Evolutionary conservation across 179 eudicot genomes (phyloP), one percentile per base, ranked within the genome.

Genomic region (Beta macrorhiza): DNA sequence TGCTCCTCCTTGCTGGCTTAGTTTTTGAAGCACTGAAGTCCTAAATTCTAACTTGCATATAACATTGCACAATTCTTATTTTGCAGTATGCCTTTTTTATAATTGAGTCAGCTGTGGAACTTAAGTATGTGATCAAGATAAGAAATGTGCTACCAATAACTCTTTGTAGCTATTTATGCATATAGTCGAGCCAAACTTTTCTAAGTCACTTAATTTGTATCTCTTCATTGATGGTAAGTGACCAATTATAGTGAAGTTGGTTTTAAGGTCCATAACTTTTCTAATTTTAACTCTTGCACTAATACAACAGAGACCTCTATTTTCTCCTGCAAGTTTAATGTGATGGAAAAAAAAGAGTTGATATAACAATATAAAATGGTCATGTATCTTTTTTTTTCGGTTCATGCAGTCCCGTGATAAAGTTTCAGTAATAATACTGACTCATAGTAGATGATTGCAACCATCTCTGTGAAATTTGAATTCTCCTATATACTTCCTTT

Each of bases 1-100:
- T 84, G 67, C 67, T 63, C 74, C 57, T 79, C 76, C 64, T 71
- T 80, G 13, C 42, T 67, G 29, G 19, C 75, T 75, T 15, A 75
- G 1, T 25, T 25, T 25, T 25, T 25, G 25, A 25, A 25, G 25
- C 25, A 25, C 25, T 25, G 25, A 25, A 25, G 25, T 25, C 25
- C 25, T 25, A 25, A 25, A 25, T 25, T 25, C 25, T 25, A 25
- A 25, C 25, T 25, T 25, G 25, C 25, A 25, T 25, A 25, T 25
- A 25, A 25, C 25, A 25, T 16, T 79, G 77, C 17, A 57, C 12
- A 3, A 53, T 20, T 63, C 37, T 29, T 2, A 69, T 44, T 15
- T 32, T 20, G 5, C 69, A 64, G 25, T 64, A 57, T 57, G 3
- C 19, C 61, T 57, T 29, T 11, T 64, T 11, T 64, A 5, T 32